Evolutionary conservation across 129 eudicot genomes (phyloP).

Genomic region (Flaveria bidentis): DNA sequence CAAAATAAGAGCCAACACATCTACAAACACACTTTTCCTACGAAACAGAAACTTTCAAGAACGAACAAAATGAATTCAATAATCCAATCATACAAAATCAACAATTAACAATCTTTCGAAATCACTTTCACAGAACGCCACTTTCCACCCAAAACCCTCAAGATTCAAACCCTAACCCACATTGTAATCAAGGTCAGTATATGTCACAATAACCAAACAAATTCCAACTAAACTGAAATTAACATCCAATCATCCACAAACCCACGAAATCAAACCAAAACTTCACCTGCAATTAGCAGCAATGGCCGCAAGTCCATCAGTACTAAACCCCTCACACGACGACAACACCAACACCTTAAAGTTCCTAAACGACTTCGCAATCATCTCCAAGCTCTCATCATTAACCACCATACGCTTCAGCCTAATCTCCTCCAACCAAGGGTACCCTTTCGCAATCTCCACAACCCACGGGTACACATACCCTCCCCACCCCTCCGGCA

Average conservation of each 20-base stretch:
- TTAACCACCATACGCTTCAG: constrained; percentile 27
- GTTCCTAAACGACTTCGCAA: not conserved
- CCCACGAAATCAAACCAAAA: not conserved
- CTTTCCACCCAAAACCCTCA: not conserved
- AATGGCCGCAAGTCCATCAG: constrained; percentile 31
- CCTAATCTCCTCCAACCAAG: constrained; percentile 21
- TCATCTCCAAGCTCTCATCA: constrained; percentile 25
- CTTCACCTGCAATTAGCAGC: constrained; percentile 29
- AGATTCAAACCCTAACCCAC: not conserved
- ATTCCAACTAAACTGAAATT: not conserved
- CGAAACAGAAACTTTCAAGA: not conserved
- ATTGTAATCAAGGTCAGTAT: not conserved
- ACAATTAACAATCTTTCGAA: not conserved
- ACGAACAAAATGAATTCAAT: not conserved
- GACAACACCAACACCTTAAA: constrained; percentile 20
- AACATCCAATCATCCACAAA: not conserved
- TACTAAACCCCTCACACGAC: constrained; percentile 32
- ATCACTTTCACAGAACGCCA: not conserved
- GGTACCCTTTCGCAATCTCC: constrained; percentile 13
- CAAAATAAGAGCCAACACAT: not conserved
- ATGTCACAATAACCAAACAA: not conserved
- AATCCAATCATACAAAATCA: not conserved
- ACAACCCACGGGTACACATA: constrained; percentile 19
- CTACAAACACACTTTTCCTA: not conserved
- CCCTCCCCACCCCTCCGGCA: constrained; percentile 22